These are phyloP conservation scores for Avena atlantica DNA, from an alignment of 176 grass and related monocot species.

Conservation along the genomic window DNA sequence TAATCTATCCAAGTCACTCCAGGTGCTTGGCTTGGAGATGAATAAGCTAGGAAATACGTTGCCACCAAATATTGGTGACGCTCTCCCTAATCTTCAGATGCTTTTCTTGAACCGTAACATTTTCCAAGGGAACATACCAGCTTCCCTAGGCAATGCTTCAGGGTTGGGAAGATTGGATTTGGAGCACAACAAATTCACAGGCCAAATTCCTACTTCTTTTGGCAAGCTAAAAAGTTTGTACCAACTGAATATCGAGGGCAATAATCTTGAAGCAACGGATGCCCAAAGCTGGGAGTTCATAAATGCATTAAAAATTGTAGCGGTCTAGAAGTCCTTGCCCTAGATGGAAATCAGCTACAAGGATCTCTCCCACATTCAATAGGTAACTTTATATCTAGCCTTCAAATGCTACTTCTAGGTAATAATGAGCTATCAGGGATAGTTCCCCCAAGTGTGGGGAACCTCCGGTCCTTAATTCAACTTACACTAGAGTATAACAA, in stretches of 20 bases:
- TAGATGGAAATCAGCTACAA: conserved; percentile 32
- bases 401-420: conserved; percentile 28
- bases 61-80: conserved; percentile 19
- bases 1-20: neutral
- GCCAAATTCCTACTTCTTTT: conserved; percentile 27
- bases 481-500: conserved; percentile 35
- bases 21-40: neutral
- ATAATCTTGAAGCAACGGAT: conserved; percentile 31
- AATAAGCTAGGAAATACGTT: neutral
- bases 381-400: conserved; percentile 22
- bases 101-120: neutral
- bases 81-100: conserved; percentile 13
- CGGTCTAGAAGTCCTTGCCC: conserved; percentile 19
- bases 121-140: conserved; percentile 39
- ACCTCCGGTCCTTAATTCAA: conserved; percentile 20
- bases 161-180: neutral
- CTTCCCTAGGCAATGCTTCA: conserved; percentile 37
- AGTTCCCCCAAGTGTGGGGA: conserved; percentile 32
- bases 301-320: conserved; percentile 37
- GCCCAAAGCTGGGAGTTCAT: conserved; percentile 42
- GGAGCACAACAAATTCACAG: conserved; percentile 25
- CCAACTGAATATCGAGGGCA: neutral
- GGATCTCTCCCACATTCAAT: conserved; percentile 36
- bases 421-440: conserved; percentile 21
- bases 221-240: conserved; percentile 15